Evolutionary conservation across 352 stramenopile genomes (phyloP).

Genomic region (Phytopythium boreale): DNA sequence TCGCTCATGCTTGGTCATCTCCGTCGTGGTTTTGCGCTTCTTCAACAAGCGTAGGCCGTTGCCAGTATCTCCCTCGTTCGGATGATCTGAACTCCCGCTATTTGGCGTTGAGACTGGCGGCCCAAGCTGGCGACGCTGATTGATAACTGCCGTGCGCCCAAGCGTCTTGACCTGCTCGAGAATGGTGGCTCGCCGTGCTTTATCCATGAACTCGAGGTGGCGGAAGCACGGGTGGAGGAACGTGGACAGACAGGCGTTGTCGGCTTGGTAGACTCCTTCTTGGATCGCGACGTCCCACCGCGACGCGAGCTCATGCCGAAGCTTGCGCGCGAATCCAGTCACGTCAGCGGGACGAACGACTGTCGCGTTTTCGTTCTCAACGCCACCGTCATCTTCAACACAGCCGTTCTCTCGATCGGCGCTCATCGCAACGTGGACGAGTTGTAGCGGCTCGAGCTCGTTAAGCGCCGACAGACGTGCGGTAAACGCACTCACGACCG

Average conservation of each 20-base stretch:
- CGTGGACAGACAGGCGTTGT: slow-evolving; percentile 7
- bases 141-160: background rate
- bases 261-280: background rate
- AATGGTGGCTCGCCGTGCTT: background rate
- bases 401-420: background rate
- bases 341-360: slow-evolving; percentile 3
- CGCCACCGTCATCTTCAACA: background rate
- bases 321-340: slow-evolving; percentile 6
- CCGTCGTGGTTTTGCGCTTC: background rate
- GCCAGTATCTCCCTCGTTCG: no score
- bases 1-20: background rate
- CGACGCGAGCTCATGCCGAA: slow-evolving; percentile 9
- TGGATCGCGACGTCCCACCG: slow-evolving; percentile 7
- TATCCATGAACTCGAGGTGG: slow-evolving; percentile 15
- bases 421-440: background rate
- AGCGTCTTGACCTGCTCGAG: background rate
- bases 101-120: background rate
- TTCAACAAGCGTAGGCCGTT: background rate
- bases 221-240: slow-evolving; percentile 26
- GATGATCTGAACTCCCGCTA: background rate
- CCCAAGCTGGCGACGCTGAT: background rate
- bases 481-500: background rate
- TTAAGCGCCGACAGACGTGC: background rate
- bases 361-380: background rate
- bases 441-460: background rate